These are phyloP conservation scores for Colletotrichum horii DNA, from an alignment of 2,329 filamentous ascomycete genomes.

Conservation along the genomic window DNA sequence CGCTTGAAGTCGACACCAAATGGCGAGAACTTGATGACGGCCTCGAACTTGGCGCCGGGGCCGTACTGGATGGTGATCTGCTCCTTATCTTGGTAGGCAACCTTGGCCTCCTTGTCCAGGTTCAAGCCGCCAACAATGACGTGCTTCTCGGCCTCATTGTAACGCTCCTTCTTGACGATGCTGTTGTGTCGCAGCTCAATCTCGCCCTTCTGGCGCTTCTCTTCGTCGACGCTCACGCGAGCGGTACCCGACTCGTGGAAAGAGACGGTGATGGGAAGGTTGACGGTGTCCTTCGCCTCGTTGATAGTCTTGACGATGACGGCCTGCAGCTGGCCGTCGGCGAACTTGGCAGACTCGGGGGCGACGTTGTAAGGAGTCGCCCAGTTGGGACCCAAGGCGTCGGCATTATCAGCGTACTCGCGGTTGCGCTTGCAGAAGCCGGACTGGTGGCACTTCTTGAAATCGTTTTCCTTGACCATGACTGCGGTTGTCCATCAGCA, in stretches of 20 bases:
- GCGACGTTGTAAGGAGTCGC: slow-evolving; percentile 80
- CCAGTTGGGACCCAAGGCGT: slow-evolving; percentile 71
- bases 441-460: slow-evolving; percentile 95
- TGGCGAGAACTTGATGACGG: slow-evolving; percentile 81
- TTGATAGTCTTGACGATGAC: slow-evolving; percentile 81
- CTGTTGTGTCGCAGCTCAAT: slow-evolving; percentile 88
- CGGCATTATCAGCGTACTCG: slow-evolving; percentile 80
- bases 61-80: slow-evolving; percentile 83
- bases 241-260: slow-evolving; percentile 91
- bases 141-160: slow-evolving; percentile 90
- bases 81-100: slow-evolving; percentile 68
- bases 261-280: slow-evolving; percentile 82
- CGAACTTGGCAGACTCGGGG: slow-evolving; percentile 74
- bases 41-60: slow-evolving; percentile 76
- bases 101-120: slow-evolving; percentile 72
- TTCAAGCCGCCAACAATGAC: slow-evolving; percentile 82
- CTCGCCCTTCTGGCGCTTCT: slow-evolving; percentile 85
- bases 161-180: slow-evolving; percentile 85
- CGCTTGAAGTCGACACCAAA: slow-evolving; percentile 88
- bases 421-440: slow-evolving; percentile 98
- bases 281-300: slow-evolving; percentile 69
- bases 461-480: slow-evolving; percentile 92
- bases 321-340: slow-evolving; percentile 80
- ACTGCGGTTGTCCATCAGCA: slow-evolving; percentile 50
- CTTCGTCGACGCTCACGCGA: slow-evolving; percentile 88